Conservation (phyloP, 2,329 filamentous ascomycete genomes). For the Chaetomiaceae sp. region DNA sequence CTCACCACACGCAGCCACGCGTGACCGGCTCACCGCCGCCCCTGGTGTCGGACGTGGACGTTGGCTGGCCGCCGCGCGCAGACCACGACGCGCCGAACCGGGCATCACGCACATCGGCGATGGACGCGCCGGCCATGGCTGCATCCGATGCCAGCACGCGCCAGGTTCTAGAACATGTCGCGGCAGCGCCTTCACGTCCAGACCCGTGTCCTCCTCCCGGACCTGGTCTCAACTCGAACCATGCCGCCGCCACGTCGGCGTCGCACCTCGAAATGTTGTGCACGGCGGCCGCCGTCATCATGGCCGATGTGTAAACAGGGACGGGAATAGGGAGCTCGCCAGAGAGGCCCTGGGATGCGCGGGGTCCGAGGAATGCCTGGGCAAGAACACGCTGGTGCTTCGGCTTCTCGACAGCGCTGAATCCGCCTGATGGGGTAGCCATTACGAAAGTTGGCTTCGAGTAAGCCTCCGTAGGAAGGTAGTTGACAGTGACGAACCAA, state of each 20-base stretch:
- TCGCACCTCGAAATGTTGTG: constrained; percentile 4
- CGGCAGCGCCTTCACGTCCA: neutral
- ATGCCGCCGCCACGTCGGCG: neutral
- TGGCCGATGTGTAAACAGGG: neutral
- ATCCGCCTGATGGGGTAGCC: neutral
- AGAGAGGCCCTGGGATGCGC: constrained; percentile 1
- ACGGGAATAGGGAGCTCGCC: neutral
- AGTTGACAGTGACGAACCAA: too few species aligned
- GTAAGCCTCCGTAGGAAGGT: too few species aligned
- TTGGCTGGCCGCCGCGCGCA: too few species aligned
- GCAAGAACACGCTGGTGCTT: constrained; percentile 2
- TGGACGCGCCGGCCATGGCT: neutral
- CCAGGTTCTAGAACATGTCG: neutral
- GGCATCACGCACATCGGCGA: neutral
- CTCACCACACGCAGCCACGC: too few species aligned
- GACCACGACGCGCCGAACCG: too few species aligned
- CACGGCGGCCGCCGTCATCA: neutral
- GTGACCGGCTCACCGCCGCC: too few species aligned
- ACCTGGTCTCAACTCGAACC: neutral
- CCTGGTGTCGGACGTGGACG: neutral
- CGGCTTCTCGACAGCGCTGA: neutral
- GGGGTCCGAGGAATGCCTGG: constrained; percentile 1
- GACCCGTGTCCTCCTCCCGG: neutral
- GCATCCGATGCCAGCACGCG: neutral
- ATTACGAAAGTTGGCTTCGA: too few species aligned